Evolutionary conservation across 176 grass and related monocot species (phyloP).

Genomic region (Puccinellia tenuiflora): DNA sequence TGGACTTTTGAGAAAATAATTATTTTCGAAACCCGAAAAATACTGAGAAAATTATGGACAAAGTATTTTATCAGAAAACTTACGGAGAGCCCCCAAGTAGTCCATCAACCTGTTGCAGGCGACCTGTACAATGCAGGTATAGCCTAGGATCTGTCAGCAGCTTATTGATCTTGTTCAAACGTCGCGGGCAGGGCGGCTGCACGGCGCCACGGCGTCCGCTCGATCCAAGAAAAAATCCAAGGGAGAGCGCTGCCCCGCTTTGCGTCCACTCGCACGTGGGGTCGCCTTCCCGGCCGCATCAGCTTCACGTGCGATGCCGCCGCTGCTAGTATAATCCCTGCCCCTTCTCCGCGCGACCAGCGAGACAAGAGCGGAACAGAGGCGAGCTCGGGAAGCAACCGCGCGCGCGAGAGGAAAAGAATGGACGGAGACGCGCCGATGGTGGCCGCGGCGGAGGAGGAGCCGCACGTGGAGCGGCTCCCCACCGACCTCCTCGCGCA

Average conservation of each 20-base stretch:
- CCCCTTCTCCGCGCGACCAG: not conserved
- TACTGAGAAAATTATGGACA: no score
- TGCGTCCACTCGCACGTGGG: constrained; percentile 7
- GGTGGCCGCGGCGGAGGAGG: not conserved
- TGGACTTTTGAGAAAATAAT: no score
- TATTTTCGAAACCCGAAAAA: no score
- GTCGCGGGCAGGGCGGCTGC: not conserved
- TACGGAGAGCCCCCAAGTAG: no score
- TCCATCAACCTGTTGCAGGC: no score
- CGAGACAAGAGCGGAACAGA: not conserved
- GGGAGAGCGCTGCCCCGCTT: not conserved
- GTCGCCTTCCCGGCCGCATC: constrained; percentile 23
- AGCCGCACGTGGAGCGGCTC: constrained; percentile 67
- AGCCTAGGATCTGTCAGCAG: not conserved
- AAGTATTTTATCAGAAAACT: no score
- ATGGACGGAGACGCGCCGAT: not conserved
- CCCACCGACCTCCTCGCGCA: constrained; percentile 72
- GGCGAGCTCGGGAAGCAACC: not conserved
- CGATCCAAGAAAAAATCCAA: constrained; percentile 20
- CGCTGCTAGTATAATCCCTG: constrained; percentile 12
- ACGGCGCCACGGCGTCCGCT: constrained; percentile 26
- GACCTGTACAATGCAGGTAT: no score
- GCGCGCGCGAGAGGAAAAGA: not conserved
- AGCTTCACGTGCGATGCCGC: constrained; percentile 19
- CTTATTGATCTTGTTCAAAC: not conserved